A percentile compares a stretch with the other conserved stretches of the same genome.
Conservation (phyloP, 345 rosid species). For the Mercurialis annua region DNA sequence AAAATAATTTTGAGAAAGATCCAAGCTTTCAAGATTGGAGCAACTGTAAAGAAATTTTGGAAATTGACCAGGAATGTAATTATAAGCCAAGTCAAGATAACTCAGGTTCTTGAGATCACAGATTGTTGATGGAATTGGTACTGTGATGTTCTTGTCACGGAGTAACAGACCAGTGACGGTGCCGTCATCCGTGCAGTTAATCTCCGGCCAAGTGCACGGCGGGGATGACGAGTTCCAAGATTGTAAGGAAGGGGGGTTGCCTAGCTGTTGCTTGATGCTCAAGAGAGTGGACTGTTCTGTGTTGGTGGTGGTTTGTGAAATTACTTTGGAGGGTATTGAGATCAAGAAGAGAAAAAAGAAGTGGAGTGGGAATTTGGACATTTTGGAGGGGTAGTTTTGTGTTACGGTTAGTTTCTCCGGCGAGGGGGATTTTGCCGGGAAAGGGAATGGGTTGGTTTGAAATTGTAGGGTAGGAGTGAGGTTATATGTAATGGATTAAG, state of each 20-base stretch:
- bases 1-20: slow-evolving; percentile 64
- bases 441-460: slow-evolving; percentile 12
- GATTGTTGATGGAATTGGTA: slow-evolving; percentile 45
- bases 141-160: slow-evolving; percentile 30
- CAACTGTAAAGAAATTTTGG: slow-evolving; percentile 62
- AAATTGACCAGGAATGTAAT: slow-evolving; percentile 56
- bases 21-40: slow-evolving; percentile 46
- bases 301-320: slow-evolving; percentile 34
- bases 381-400: slow-evolving; percentile 18
- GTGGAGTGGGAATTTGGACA: background rate
- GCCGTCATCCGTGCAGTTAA: slow-evolving; percentile 40
- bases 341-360: slow-evolving; percentile 32
- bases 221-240: slow-evolving; percentile 59
- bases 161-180: slow-evolving; percentile 48
- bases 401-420: slow-evolving; percentile 7
- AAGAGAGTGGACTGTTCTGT: slow-evolving; percentile 52
- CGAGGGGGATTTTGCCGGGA: background rate
- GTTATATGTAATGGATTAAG: slow-evolving; percentile 1
- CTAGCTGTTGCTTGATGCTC: slow-evolving; percentile 45
- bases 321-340: slow-evolving; percentile 37
- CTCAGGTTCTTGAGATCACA: slow-evolving; percentile 64
- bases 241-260: slow-evolving; percentile 51
- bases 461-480: background rate
- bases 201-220: slow-evolving; percentile 62
- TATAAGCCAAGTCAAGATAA: slow-evolving; percentile 36